phyloP scores from a whole-genome alignment of 345 rosid genomes.

The Camelina laxa region DNA sequence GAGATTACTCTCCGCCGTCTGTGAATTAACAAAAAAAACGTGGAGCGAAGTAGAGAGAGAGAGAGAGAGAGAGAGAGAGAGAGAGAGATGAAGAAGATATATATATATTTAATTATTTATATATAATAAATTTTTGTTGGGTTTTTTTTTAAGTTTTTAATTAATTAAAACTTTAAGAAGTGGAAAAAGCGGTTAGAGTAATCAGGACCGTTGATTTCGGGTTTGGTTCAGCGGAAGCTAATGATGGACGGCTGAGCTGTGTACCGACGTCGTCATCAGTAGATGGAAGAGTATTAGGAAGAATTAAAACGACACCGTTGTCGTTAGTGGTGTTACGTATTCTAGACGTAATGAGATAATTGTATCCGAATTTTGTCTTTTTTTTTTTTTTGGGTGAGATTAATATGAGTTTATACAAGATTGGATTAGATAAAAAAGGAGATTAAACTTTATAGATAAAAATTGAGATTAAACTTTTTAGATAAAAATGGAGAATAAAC shows the following conservation, averaged over 20 bases:
- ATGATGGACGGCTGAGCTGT: conserved; percentile 34
- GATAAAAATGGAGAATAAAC: too few relatives aligned
- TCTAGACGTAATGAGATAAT: conserved; percentile 30
- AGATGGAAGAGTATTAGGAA: conserved; percentile 26
- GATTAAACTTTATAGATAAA: background rate
- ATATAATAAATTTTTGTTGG: conserved; percentile 9
- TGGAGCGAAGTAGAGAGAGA: conserved; percentile 6
- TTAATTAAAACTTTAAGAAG: conserved; percentile 4
- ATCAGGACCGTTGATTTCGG: conserved; percentile 38
- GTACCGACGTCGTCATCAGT: conserved; percentile 17
- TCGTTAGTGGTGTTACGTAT: conserved; percentile 40
- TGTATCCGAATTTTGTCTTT: background rate
- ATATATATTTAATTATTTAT: background rate
- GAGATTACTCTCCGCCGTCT: conserved; percentile 41
- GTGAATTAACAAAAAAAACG: conserved; percentile 35
- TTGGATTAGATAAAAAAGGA: too few relatives aligned
- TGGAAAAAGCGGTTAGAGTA: conserved; percentile 30
- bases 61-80: conserved; percentile 26
- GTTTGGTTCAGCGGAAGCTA: conserved; percentile 18
- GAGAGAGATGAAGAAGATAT: conserved; percentile 18
- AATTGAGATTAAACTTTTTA: too few relatives aligned
- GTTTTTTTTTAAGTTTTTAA: background rate
- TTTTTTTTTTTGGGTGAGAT: conserved; percentile 6
- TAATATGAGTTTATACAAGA: background rate
- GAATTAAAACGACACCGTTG: conserved; percentile 41